A percentile compares a stretch with the other conserved stretches of the same genome.
Conservation (phyloP, 768 basidiomycete genomes). For the Neoboletus subvelutipes region DNA sequence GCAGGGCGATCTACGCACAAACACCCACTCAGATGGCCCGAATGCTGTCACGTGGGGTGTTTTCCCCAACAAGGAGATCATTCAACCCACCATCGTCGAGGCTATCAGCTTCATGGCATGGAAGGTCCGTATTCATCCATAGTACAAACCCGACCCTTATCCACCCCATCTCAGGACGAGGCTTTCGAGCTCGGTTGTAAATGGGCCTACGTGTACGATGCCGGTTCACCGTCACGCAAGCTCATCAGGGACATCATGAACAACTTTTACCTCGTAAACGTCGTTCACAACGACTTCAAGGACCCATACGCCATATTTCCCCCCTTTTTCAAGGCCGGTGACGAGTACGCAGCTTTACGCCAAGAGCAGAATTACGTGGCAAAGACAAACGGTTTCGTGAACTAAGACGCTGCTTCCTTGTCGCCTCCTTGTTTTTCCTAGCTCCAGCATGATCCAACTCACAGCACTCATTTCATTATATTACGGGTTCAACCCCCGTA, state of each 20-base stretch:
- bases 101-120: slow-evolving; percentile 98
- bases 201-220: slow-evolving; percentile 87
- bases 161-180: slow-evolving; percentile 64
- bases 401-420: slow-evolving; percentile 13
- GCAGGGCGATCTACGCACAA: slow-evolving; percentile 90
- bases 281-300: slow-evolving; percentile 96
- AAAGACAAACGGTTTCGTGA: slow-evolving; percentile 39
- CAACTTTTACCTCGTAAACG: slow-evolving; percentile 82
- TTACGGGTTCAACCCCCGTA: slow-evolving; percentile 89
- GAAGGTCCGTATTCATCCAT: slow-evolving; percentile 58
- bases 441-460: slow-evolving; percentile 30
- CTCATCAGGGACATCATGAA: slow-evolving; percentile 81
- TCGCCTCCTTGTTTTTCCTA: not conserved
- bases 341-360: slow-evolving; percentile 49
- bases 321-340: slow-evolving; percentile 79
- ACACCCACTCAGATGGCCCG: slow-evolving; percentile 92
- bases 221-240: slow-evolving; percentile 69
- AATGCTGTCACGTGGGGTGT: slow-evolving; percentile 99
- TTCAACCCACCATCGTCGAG: slow-evolving; percentile 96
- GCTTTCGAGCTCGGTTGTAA: slow-evolving; percentile 90
- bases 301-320: slow-evolving; percentile 79
- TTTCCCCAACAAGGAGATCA: slow-evolving; percentile 94
- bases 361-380: slow-evolving; percentile 31
- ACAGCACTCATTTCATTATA: slow-evolving; percentile 33
- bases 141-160: slow-evolving; percentile 1